Evolutionary conservation across 768 basidiomycete species (phyloP).

Genomic region (Tricholoma sp.): DNA sequence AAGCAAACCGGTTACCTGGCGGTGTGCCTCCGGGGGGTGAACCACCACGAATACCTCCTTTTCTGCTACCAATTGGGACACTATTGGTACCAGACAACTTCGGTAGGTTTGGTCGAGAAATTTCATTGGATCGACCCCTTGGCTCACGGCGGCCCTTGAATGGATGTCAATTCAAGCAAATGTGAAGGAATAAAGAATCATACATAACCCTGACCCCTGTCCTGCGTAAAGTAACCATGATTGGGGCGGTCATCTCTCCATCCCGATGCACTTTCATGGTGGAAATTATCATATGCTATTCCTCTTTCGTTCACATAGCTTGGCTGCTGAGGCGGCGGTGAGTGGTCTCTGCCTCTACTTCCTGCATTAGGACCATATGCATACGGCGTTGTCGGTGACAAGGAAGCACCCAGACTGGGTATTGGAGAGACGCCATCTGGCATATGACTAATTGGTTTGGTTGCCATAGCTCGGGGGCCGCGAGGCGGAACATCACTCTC

Average conservation of each 20-base stretch:
- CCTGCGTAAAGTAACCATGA: conserved; percentile 1
- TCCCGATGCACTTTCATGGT: conserved; percentile 1
- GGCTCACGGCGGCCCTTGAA: conserved; percentile 19
- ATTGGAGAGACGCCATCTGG: not conserved
- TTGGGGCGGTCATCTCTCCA: conserved; percentile 9
- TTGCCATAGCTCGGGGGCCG: conserved; percentile 28
- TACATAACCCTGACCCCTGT: conserved; percentile 5
- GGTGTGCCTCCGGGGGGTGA: conserved; percentile 6
- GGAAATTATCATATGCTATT: not conserved
- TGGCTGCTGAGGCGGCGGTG: conserved; percentile 14
- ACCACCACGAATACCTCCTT: conserved; percentile 5
- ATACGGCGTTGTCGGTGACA: conserved; percentile 9
- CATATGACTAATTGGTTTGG: not conserved
- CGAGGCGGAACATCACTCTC: conserved; percentile 10
- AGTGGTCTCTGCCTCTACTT: conserved; percentile 10
- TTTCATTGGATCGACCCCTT: conserved; percentile 19
- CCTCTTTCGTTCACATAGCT: conserved; percentile 1
- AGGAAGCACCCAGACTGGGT: not conserved
- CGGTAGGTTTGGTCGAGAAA: conserved; percentile 10
- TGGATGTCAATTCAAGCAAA: not conserved
- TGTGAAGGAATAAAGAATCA: not conserved
- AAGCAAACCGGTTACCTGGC: not conserved
- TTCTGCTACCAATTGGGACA: conserved; percentile 31
- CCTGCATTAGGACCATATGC: not conserved
- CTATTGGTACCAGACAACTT: conserved; percentile 31